These are phyloP conservation scores for Fusarium secorum DNA, from an alignment of 2,329 filamentous ascomycete species.

Conservation along the genomic window DNA sequence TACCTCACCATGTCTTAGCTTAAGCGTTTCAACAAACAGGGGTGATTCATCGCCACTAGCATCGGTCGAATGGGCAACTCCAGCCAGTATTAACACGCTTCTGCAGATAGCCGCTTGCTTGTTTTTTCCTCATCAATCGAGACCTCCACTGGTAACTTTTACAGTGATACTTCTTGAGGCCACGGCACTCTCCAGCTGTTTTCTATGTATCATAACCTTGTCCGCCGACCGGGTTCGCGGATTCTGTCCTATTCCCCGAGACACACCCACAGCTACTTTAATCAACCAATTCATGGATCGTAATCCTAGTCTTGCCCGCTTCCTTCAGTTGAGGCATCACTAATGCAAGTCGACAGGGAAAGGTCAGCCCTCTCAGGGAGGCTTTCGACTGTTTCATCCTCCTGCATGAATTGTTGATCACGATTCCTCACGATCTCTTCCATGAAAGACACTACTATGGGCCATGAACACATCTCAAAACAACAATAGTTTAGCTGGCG, in stretches of 20 bases:
- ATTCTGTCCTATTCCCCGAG: constrained; percentile 11
- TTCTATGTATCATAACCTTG: background rate
- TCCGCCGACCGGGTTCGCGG: constrained; percentile 29
- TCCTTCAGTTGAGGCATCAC: constrained; percentile 1
- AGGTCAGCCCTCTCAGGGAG: background rate
- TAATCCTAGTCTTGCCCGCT: background rate
- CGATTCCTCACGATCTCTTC: constrained; percentile 3
- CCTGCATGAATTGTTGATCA: constrained; percentile 5
- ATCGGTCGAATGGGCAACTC: background rate
- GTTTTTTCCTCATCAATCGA: background rate
- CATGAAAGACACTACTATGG: background rate
- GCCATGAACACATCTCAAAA: background rate
- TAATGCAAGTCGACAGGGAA: constrained; percentile 10
- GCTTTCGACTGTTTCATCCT: constrained; percentile 11
- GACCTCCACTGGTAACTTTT: background rate
- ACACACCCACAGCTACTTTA: constrained; percentile 23
- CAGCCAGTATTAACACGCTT: background rate
- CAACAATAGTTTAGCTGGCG: background rate
- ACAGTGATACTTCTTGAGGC: background rate
- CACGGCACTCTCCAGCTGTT: background rate
- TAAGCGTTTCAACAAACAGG: background rate
- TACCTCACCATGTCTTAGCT: constrained; percentile 10
- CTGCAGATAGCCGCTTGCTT: background rate
- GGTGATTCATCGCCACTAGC: background rate
- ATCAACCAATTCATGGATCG: background rate